Percentiles rank a stretch among this genome's conserved stretches.
Conservation (phyloP, 805 yeast species). For the Schizosaccharomyces lindneri region DNA sequence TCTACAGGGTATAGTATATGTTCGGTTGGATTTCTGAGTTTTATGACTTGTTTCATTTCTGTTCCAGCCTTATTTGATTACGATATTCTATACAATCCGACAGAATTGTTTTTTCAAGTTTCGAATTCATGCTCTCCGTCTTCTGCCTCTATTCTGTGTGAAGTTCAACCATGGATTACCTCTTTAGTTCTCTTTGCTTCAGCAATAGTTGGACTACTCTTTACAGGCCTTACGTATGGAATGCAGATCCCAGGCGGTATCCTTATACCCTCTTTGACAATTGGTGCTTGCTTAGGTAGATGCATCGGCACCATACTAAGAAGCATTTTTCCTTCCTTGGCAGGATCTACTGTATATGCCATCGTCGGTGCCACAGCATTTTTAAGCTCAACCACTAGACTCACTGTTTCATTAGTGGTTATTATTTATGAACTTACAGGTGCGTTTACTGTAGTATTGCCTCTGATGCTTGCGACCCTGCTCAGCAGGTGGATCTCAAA, state of each 20-base stretch:
- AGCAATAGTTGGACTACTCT: constrained; percentile 4
- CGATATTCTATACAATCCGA: constrained; percentile 26
- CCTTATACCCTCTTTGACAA: constrained; percentile 91
- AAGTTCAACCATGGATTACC: constrained; percentile 11
- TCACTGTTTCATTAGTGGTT: constrained; percentile 78
- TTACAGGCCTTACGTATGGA: constrained; percentile 65
- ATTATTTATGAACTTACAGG: constrained; percentile 94
- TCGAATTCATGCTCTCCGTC: not conserved
- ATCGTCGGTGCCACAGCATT: constrained; percentile 92
- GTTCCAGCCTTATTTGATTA: constrained; percentile 67
- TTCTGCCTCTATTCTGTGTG: constrained; percentile 20
- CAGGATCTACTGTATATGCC: constrained; percentile 66
- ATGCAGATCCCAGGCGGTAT: constrained; percentile 89
- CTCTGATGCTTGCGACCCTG: constrained; percentile 89
- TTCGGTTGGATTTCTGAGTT: constrained; percentile 46
- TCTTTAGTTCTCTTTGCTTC: constrained; percentile 19
- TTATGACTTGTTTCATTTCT: constrained; percentile 49
- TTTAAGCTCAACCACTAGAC: constrained; percentile 74
- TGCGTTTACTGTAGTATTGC: constrained; percentile 70
- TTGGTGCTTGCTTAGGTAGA: constrained; percentile 86
- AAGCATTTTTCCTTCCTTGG: constrained; percentile 26
- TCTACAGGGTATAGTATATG: constrained; percentile 32
- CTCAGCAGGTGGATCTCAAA: constrained; percentile 58
- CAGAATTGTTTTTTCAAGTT: constrained; percentile 73
- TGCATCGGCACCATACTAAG: constrained; percentile 48